phyloP scores from a whole-genome alignment of 2,329 filamentous ascomycete species.

The Colletotrichum coccodes region DNA sequence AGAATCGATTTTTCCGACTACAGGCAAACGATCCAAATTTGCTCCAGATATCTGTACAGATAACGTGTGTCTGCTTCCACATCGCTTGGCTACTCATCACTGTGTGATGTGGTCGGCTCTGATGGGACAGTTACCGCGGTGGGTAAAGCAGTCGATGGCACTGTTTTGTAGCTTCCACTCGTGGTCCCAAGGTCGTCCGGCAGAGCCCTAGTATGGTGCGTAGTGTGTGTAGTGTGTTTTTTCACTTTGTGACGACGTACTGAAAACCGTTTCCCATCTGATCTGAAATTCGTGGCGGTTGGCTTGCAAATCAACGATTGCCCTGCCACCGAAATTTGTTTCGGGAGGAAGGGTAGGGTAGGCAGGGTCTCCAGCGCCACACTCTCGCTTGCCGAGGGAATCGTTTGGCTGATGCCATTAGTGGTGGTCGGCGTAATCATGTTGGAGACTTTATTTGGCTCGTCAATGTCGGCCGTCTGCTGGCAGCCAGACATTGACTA shows the following conservation, averaged over 20 bases:
- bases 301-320: background rate
- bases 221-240: background rate
- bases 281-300: conserved; percentile 6
- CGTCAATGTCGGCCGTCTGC: background rate
- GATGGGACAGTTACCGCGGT: background rate
- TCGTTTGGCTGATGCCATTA: conserved; percentile 8
- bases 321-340: background rate
- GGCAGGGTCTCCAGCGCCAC: background rate
- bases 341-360: background rate
- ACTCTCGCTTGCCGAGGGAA: conserved; percentile 6
- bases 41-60: background rate
- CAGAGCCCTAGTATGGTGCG: background rate
- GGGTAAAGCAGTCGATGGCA: background rate
- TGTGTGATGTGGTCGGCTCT: background rate
- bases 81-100: background rate
- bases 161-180: background rate
- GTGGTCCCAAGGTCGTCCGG: background rate
- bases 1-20: background rate
- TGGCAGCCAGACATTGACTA: background rate
- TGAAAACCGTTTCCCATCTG: conserved; percentile 11
- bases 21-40: background rate
- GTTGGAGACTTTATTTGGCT: background rate
- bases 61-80: background rate
- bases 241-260: background rate
- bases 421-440: background rate